Percentiles rank a stretch among this genome's conserved stretches.
phyloP scores from a whole-genome alignment of 78 protist genomes.

The Mastigamoeba balamuthi region DNA sequence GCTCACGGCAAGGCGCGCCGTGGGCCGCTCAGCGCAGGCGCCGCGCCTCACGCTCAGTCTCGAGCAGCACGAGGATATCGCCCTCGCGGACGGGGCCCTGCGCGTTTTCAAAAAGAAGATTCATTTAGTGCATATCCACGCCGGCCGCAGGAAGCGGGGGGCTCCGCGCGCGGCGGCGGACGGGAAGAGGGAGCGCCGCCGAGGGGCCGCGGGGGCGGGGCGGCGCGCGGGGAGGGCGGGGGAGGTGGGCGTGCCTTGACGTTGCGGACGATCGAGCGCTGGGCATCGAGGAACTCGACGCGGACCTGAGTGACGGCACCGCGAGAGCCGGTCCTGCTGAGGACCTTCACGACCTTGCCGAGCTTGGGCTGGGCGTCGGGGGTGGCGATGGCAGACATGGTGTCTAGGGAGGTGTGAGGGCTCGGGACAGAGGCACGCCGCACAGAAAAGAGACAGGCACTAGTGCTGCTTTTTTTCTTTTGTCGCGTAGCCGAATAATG shows the following conservation, averaged over 20 bases:
- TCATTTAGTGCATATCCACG: no score
- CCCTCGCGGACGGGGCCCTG: slow-evolving; percentile 78
- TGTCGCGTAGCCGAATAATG: no score
- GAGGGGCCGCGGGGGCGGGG: no score
- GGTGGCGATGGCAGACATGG: neutral
- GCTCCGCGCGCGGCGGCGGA: no score
- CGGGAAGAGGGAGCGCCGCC: no score
- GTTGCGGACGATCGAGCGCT: slow-evolving; percentile 72
- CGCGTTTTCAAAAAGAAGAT: no score
- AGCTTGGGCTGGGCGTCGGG: slow-evolving; percentile 44
- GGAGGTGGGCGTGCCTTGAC: no score
- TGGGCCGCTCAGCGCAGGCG: slow-evolving; percentile 72
- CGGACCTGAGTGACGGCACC: slow-evolving; percentile 88
- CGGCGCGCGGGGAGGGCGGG: no score
- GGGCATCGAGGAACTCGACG: slow-evolving; percentile 63
- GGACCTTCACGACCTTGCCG: slow-evolving; percentile 66
- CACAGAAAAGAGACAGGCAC: no score
- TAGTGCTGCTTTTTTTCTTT: no score
- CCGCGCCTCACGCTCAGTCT: slow-evolving; percentile 86
- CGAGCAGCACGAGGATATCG: slow-evolving; percentile 73
- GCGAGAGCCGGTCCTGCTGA: slow-evolving; percentile 83
- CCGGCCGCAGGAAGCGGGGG: no score
- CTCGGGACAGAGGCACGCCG: neutral
- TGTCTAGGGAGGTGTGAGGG: neutral
- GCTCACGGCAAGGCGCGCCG: no score